Evolutionary conservation across 1,284 basidiomycete species (phyloP).

Genomic region (Cutaneotrichosporon spelunceum): DNA sequence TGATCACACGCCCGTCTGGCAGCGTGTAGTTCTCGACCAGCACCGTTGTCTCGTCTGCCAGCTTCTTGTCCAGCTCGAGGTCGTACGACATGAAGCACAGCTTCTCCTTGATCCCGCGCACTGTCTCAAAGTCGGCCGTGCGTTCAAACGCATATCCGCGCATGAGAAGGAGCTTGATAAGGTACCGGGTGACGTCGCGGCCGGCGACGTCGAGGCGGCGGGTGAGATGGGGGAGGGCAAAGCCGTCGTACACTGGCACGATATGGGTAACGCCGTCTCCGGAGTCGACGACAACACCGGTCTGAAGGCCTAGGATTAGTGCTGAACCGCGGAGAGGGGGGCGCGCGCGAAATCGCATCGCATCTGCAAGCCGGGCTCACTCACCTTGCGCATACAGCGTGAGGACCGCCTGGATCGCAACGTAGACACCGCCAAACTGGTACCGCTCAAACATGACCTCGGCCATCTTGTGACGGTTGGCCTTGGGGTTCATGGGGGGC

Average conservation of each 20-base stretch:
- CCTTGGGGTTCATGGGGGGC: constrained; percentile 99
- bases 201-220: constrained; percentile 94
- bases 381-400: constrained; percentile 95
- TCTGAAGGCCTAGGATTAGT: constrained; percentile 73
- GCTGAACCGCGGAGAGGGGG: not conserved
- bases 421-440: constrained; percentile 91
- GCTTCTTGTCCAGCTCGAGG: constrained; percentile 85
- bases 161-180: constrained; percentile 98
- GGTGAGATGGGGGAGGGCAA: constrained; percentile 89
- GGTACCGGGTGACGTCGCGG: constrained; percentile 93
- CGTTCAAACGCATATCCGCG: constrained; percentile 99
- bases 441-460: constrained; percentile 99
- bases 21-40: constrained; percentile 97
- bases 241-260: constrained; percentile 97
- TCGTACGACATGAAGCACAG: constrained; percentile 98
- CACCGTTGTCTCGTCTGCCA: constrained; percentile 94
- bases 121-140: constrained; percentile 98
- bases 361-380: constrained; percentile 36
- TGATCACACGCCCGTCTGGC: constrained; percentile 93
- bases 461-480: constrained; percentile 88
- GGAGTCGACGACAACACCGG: constrained; percentile 97
- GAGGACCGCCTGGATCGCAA: constrained; percentile 97
- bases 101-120: constrained; percentile 98
- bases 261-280: constrained; percentile 99
- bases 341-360: not conserved